These are phyloP conservation scores for Biscogniauxia mediterranea DNA, from an alignment of 2,329 filamentous ascomycete genomes.

Conservation along the genomic window DNA sequence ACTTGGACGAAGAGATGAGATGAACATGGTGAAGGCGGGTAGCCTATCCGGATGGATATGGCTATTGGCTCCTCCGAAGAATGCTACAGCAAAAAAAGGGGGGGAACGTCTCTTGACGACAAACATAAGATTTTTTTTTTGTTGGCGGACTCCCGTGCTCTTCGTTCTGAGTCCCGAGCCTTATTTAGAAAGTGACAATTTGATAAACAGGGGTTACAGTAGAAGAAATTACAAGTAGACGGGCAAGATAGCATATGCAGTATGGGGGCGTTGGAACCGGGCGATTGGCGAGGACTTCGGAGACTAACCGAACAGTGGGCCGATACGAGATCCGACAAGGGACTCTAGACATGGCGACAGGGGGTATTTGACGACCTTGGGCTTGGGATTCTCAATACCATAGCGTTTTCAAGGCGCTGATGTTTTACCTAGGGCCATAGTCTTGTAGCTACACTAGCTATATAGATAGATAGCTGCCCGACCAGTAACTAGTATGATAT, in stretches of 20 bases:
- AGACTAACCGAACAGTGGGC: conserved; percentile 19
- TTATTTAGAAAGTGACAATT: conserved; percentile 23
- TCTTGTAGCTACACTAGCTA: background rate
- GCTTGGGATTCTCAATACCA: background rate
- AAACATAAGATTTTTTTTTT: background rate
- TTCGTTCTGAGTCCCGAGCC: conserved; percentile 8
- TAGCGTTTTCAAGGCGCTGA: background rate
- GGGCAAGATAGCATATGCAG: conserved; percentile 5
- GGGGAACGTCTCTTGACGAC: background rate
- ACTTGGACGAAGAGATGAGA: background rate
- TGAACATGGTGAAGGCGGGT: background rate
- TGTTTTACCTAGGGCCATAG: background rate
- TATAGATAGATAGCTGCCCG: background rate
- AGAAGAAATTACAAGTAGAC: conserved; percentile 3
- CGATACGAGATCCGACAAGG: conserved; percentile 23
- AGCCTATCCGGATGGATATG: conserved; percentile 8
- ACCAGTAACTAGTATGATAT: background rate
- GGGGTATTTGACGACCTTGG: conserved; percentile 5
- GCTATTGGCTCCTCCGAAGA: conserved; percentile 4
- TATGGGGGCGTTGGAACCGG: conserved; percentile 5
- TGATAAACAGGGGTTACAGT: conserved; percentile 2
- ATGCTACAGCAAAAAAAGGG: background rate
- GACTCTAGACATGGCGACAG: conserved; percentile 17
- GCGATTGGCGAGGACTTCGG: conserved; percentile 8
- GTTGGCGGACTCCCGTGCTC: background rate